Base-by-base conservation (phyloP, 116 monocot species). In the Dioscorea cayenensis region DNA sequence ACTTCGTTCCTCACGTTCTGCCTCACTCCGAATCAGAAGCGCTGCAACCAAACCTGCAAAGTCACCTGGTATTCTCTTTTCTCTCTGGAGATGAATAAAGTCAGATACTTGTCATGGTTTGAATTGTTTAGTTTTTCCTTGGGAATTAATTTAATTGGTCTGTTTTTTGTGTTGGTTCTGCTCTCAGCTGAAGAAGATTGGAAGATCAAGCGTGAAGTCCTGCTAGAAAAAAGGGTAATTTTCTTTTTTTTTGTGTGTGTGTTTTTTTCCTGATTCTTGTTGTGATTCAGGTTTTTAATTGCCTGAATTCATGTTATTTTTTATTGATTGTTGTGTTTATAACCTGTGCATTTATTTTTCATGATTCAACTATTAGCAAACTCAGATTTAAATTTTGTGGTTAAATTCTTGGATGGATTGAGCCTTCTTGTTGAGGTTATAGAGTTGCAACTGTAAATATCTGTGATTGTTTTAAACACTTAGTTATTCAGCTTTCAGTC, bases 181-280 rank as follows among this genome's bases (percentile, higher is more conserved):
- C 22, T 70, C 22, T 70, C 81, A 95, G 95, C 95, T 63, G 95
- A 92, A 38, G 89, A 95, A 64, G 95, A 95, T 0, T 95, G 95
- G 92, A 95, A 91, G 75, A 67, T 77, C 55, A 95, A 95, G 95
- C 84, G 95, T 13, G 85, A 81, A 71, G 16, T 85, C 74, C 77
- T 95, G 28, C 76, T 89, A 1, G 72, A 95, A 74, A 95, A 95
- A 76, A 87, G 89, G 85, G 95, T 95, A 85, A 65, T 7, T 63
- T 16, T 58, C 69, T 63, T 51, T 55, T 18, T 55, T 1, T 19
- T n/a, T 61, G 69, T 3, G n/a, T n/a, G n/a, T n/a, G n/a, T n/a
- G n/a, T 13, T 25, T 32, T 70, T 70, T 14, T 23, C 51, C 18
- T 10, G 12, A 6, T 43, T 43, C 12, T 43, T 43, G 1, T 43